Evolutionary conservation across 1,139 yeast species (phyloP), one percentile per base, ranked within the genome.

Genomic region (Meyerozyma smithsonii): DNA sequence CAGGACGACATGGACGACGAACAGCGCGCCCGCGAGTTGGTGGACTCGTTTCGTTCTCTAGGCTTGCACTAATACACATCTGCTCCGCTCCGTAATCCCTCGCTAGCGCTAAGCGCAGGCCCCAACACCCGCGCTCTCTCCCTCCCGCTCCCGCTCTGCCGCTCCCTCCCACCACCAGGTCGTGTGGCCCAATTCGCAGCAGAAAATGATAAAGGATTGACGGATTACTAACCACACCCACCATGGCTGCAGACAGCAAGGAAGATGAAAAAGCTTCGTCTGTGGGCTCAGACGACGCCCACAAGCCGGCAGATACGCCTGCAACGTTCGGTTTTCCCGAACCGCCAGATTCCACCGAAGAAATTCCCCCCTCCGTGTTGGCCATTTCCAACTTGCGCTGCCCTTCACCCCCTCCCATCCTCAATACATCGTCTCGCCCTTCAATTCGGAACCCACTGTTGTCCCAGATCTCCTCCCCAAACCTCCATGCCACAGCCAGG

Each of bases 331-430:
- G 2, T 4, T 5, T 15, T 14, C 8, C 30, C 2, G 17, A 26
- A 23, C 2, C 8, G 11, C 10, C 20, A 4, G 34, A 30, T 15
- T 32, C 25, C 15, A 32, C 36, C 28, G 33, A 24, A 6, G 39
- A 37, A 20, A 43, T 46, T 24, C 49, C 49, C 5, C 50, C 49
- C 4, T 46, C 49, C 14, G 47, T 46, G 3, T 53, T 77, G 56
- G 84, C 85, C 2, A 63, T 78, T 36, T 76, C 84, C 8, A 76
- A 70, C 50, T 56, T 78, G 39, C 66, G 82, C 43, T 77, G 84
- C 49, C 84, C 86, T 2, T 79, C 85, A 4, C 86, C 86, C 15
- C 84, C 86, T 1, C 85, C 86, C 2, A 79, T 80, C 39, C 60
- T 79, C 39, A 74, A 74, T 48, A 74, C 58, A 17, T 51, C 61